These are phyloP conservation scores for Odontarrhena argentea DNA, from an alignment of 345 rosid genomes.

Conservation along the genomic window DNA sequence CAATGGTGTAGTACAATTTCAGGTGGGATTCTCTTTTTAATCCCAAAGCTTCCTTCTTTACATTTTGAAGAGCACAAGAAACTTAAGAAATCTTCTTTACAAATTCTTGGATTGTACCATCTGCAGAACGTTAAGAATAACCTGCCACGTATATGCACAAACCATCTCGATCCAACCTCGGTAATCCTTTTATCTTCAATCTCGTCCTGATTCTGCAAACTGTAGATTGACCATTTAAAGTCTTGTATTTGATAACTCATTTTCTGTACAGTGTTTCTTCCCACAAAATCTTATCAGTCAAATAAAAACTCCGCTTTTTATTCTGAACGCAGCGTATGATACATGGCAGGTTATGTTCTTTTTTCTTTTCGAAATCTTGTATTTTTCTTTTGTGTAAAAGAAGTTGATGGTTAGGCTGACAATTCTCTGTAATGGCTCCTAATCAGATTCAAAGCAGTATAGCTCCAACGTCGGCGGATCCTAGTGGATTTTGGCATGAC, in stretches of 20 bases:
- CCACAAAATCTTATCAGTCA: constrained; percentile 87
- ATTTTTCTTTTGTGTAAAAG: not conserved
- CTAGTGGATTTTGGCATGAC: constrained; percentile 78
- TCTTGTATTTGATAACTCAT: constrained; percentile 21
- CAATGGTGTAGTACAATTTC: constrained; percentile 73
- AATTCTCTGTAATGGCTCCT: constrained; percentile 18
- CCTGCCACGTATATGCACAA: constrained; percentile 75
- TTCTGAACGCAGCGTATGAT: constrained; percentile 92
- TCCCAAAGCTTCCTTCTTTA: constrained; percentile 11
- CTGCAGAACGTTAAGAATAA: constrained; percentile 58
- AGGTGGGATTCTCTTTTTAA: constrained; percentile 48
- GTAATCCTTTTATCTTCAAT: constrained; percentile 41
- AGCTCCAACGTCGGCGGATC: constrained; percentile 92
- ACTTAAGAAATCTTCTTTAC: constrained; percentile 17
- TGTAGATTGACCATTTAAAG: not conserved
- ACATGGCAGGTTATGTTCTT: constrained; percentile 87
- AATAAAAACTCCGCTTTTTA: constrained; percentile 74
- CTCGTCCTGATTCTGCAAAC: not conserved
- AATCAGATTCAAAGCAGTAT: constrained; percentile 85
- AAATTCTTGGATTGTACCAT: constrained; percentile 17
- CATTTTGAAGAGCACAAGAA: constrained; percentile 3
- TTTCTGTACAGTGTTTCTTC: constrained; percentile 77
- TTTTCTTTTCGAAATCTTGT: not conserved
- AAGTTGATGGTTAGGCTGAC: constrained; percentile 26
- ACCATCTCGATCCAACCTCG: constrained; percentile 81